Evolutionary conservation across 2,329 filamentous ascomycete genomes (phyloP).

Genomic region (Pseudogymnoascus sp.): DNA sequence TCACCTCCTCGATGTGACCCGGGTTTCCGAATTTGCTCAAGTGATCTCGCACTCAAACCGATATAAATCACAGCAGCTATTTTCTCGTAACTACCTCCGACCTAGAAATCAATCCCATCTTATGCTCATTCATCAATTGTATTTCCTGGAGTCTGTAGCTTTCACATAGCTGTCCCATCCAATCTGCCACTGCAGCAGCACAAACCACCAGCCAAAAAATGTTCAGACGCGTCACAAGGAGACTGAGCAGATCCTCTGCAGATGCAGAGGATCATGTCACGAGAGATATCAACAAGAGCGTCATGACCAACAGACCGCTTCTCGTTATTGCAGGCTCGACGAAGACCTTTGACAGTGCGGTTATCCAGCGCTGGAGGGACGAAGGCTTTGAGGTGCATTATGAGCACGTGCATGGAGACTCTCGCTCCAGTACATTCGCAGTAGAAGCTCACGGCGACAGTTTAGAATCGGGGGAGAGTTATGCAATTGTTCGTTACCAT

Average conservation of each 20-base stretch:
- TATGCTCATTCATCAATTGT: not conserved
- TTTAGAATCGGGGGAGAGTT: conserved; percentile 45
- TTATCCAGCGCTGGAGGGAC: conserved; percentile 46
- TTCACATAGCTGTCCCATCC: not conserved
- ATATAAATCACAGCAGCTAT: not conserved
- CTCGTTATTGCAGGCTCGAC: conserved; percentile 45
- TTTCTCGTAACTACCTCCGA: not conserved
- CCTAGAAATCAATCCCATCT: not conserved
- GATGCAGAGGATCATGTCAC: not conserved
- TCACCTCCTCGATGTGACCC: not conserved
- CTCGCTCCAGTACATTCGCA: conserved; percentile 32
- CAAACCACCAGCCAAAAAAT: not conserved
- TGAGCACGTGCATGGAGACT: conserved; percentile 11
- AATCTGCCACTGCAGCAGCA: not conserved
- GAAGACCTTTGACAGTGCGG: conserved; percentile 48
- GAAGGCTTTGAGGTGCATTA: conserved; percentile 55
- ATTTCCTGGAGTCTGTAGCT: not conserved
- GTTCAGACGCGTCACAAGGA: not conserved
- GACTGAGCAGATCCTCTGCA: not conserved
- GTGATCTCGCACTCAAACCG: not conserved
- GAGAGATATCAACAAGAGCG: not conserved
- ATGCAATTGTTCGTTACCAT: conserved; percentile 51
- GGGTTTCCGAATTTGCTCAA: too few relatives aligned
- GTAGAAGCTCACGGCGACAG: conserved; percentile 38
- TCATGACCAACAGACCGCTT: not conserved